Conservation (phyloP, 2,329 filamentous ascomycete genomes). For the Endothia cerciana region DNA sequence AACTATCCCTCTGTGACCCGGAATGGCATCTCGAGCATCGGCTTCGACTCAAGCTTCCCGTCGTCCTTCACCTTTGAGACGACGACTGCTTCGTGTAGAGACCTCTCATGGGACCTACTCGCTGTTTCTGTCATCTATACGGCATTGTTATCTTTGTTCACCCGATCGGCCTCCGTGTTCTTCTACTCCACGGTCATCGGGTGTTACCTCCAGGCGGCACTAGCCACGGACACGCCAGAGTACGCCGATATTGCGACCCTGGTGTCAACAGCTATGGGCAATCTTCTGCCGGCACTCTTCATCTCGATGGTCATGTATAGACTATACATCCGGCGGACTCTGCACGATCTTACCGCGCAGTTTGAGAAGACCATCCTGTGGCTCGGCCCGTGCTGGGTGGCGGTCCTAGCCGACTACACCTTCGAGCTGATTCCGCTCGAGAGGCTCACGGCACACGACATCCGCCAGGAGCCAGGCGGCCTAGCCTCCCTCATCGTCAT, state of each 20-base stretch:
- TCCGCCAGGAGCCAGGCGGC: constrained; percentile 70
- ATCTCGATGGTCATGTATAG: constrained; percentile 71
- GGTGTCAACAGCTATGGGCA: constrained; percentile 49
- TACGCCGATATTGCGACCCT: constrained; percentile 67
- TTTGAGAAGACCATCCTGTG: constrained; percentile 73
- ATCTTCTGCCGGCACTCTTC: constrained; percentile 71
- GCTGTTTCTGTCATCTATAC: constrained; percentile 70
- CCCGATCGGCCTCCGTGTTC: constrained; percentile 66
- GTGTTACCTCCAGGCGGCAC: constrained; percentile 44
- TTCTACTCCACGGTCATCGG: constrained; percentile 58
- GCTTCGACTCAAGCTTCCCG: constrained; percentile 73
- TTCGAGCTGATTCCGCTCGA: constrained; percentile 75
- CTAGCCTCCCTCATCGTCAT: constrained; percentile 67
- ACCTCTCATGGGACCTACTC: constrained; percentile 60
- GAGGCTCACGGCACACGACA: constrained; percentile 71
- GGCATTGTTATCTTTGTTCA: constrained; percentile 67
- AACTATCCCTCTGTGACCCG: constrained; percentile 44
- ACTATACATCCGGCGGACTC: constrained; percentile 59
- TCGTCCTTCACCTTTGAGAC: constrained; percentile 69
- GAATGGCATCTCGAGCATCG: constrained; percentile 64
- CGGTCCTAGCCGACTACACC: constrained; percentile 75
- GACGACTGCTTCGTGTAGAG: constrained; percentile 49
- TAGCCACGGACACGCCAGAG: constrained; percentile 66
- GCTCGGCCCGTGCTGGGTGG: constrained; percentile 72
- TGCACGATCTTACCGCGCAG: constrained; percentile 63